Evolutionary conservation across 2,329 filamentous ascomycete species (phyloP).

Genomic region (Aspergillus flavus): DNA sequence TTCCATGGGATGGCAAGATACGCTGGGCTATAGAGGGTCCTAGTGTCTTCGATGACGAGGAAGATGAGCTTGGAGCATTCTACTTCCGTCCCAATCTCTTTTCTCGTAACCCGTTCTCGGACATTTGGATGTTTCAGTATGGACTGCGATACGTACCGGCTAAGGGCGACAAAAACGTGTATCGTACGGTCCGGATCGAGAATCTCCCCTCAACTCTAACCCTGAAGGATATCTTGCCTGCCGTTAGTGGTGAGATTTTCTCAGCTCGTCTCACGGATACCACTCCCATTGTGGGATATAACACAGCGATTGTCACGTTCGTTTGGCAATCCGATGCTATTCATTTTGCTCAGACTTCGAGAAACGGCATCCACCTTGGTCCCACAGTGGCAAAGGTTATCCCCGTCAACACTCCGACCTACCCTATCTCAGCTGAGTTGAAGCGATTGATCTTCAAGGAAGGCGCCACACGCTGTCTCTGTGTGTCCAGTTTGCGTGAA

Average conservation of each 20-base stretch:
- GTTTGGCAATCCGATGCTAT: constrained; percentile 27
- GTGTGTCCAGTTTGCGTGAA: constrained; percentile 18
- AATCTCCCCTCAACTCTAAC: constrained; percentile 26
- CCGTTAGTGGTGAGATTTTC: constrained; percentile 30
- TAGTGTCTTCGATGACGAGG: constrained; percentile 24
- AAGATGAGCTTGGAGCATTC: constrained; percentile 25
- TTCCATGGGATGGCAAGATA: constrained; percentile 27
- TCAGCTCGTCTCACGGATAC: constrained; percentile 35
- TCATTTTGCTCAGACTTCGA: constrained; percentile 23
- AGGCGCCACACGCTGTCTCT: constrained; percentile 31
- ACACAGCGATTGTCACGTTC: constrained; percentile 36
- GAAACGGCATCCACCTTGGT: constrained; percentile 23
- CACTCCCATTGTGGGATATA: constrained; percentile 28
- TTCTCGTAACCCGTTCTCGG: constrained; percentile 10
- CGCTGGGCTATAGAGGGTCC: constrained; percentile 23
- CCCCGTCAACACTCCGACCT: constrained; percentile 33
- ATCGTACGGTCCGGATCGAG: constrained; percentile 34
- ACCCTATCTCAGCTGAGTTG: constrained; percentile 30
- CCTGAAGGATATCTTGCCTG: constrained; percentile 28
- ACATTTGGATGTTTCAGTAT: constrained; percentile 32
- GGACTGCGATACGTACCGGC: constrained; percentile 35
- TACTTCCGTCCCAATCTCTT: constrained; percentile 13
- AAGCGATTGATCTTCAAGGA: constrained; percentile 22
- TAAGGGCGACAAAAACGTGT: constrained; percentile 24
- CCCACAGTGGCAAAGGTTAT: constrained; percentile 22